Evolutionary conservation across 1,139 yeast species (phyloP).

Genomic region (Blastobotrys persicus): DNA sequence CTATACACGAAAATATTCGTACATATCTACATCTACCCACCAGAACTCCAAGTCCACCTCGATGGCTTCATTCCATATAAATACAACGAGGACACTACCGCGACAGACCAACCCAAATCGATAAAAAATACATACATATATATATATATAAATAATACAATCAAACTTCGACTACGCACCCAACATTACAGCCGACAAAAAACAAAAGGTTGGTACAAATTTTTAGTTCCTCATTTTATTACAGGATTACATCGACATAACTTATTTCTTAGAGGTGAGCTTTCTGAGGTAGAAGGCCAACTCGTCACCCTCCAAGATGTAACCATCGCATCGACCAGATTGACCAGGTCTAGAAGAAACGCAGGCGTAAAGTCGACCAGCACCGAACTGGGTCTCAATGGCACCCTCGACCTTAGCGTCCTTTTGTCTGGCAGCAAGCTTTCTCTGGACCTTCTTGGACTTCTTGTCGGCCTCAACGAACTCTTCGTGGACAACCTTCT

Average conservation of each 20-base stretch:
- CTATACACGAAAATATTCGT: too few relatives aligned
- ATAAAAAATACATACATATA: too few relatives aligned
- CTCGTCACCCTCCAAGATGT: constrained; percentile 99
- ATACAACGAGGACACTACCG: too few relatives aligned
- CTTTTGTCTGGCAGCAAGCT: constrained; percentile 87
- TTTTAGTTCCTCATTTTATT: constrained; percentile 2
- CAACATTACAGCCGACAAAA: too few relatives aligned
- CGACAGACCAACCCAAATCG: too few relatives aligned
- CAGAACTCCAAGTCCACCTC: too few relatives aligned
- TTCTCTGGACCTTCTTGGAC: constrained; percentile 84
- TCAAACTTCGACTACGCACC: too few relatives aligned
- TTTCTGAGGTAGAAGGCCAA: constrained; percentile 99
- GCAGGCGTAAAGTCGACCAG: constrained; percentile 98
- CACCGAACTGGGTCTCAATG: constrained; percentile 93
- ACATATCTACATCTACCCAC: too few relatives aligned
- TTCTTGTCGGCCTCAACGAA: constrained; percentile 42
- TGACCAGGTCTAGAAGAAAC: constrained; percentile 99
- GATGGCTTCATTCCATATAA: too few relatives aligned
- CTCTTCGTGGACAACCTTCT: constrained; percentile 32
- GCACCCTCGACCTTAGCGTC: constrained; percentile 83
- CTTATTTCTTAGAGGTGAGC: constrained; percentile 97
- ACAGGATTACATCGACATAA: constrained; percentile 7
- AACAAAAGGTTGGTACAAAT: too few relatives aligned
- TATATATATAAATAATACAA: too few relatives aligned
- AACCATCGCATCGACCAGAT: constrained; percentile 99